These are phyloP conservation scores for Salix exigua DNA, from an alignment of 345 rosid genomes.

Conservation along the genomic window DNA sequence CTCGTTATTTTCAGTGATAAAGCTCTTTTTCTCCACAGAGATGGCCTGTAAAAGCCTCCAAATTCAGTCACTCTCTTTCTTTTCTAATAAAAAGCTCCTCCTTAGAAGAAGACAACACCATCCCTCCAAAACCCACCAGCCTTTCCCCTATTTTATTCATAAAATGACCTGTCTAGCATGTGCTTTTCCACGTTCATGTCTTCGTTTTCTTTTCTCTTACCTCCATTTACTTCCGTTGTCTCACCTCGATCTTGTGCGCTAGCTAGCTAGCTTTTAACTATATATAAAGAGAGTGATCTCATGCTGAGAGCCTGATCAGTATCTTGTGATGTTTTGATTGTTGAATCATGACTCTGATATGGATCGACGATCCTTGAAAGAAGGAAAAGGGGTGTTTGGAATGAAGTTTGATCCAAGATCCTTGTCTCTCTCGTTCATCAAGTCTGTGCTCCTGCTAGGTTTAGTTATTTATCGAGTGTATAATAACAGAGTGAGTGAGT, in stretches of 20 bases:
- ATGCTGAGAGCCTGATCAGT: constrained; percentile 12
- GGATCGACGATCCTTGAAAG: constrained; percentile 6
- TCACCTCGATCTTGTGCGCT: background rate
- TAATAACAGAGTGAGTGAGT: background rate
- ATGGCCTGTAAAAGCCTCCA: constrained; percentile 33
- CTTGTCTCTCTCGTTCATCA: background rate
- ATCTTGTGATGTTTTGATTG: constrained; percentile 19
- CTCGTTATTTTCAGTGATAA: constrained; percentile 44
- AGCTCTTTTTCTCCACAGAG: constrained; percentile 2
- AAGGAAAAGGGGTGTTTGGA: constrained; percentile 53
- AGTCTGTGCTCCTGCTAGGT: background rate
- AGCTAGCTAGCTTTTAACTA: background rate
- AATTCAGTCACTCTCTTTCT: background rate
- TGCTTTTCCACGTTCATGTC: constrained; percentile 24
- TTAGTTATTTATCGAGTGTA: background rate
- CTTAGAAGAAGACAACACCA: constrained; percentile 48
- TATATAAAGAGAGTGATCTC: background rate
- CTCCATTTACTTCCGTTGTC: constrained; percentile 13
- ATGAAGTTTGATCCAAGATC: constrained; percentile 55
- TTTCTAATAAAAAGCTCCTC: background rate
- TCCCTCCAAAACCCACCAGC: constrained; percentile 42
- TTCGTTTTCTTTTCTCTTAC: constrained; percentile 9
- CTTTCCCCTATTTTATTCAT: constrained; percentile 36
- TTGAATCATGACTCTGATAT: constrained; percentile 18
- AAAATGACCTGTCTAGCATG: constrained; percentile 57